phyloP scores from a whole-genome alignment of 1,284 basidiomycete genomes.

The Pascua guehoae region DNA sequence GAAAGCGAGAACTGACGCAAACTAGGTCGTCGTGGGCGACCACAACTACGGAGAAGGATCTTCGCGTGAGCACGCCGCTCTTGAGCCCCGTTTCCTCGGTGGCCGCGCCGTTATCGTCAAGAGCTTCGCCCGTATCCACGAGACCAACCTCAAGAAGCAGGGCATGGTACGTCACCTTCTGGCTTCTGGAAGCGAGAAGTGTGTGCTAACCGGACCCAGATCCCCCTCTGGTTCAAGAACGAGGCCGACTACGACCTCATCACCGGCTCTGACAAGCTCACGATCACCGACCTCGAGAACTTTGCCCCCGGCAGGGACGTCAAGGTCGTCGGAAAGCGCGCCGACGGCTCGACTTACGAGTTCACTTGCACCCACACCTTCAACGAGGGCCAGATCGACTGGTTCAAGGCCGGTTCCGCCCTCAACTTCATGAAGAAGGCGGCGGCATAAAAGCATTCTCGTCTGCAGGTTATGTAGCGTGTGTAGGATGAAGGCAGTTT shows the following conservation, averaged over 20 bases:
- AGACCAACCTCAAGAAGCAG: constrained; percentile 84
- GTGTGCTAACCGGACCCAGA: constrained; percentile 55
- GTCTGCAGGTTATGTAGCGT: too few species aligned
- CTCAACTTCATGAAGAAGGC: constrained; percentile 14
- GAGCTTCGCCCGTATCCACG: constrained; percentile 96
- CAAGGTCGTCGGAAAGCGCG: constrained; percentile 72
- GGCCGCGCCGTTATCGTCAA: constrained; percentile 92
- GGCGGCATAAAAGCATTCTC: not conserved
- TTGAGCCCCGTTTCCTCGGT: constrained; percentile 95
- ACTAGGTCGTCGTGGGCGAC: constrained; percentile 88
- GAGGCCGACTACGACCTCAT: constrained; percentile 88
- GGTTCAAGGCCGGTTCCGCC: constrained; percentile 64
- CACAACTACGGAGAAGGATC: constrained; percentile 98
- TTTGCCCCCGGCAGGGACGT: constrained; percentile 87
- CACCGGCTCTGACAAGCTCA: constrained; percentile 74
- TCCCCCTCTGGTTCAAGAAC: constrained; percentile 83
- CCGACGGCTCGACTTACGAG: constrained; percentile 67
- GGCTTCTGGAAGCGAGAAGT: constrained; percentile 52
- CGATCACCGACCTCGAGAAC: constrained; percentile 74
- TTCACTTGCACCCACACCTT: constrained; percentile 50
- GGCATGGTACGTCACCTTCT: constrained; percentile 36
- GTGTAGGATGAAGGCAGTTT: too few species aligned
- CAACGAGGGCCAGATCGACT: constrained; percentile 76
- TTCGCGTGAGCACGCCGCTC: constrained; percentile 94
- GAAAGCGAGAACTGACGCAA: too few species aligned